Base-by-base conservation (phyloP, 2,329 filamentous ascomycete species). In the Colletotrichum aenigma region DNA sequence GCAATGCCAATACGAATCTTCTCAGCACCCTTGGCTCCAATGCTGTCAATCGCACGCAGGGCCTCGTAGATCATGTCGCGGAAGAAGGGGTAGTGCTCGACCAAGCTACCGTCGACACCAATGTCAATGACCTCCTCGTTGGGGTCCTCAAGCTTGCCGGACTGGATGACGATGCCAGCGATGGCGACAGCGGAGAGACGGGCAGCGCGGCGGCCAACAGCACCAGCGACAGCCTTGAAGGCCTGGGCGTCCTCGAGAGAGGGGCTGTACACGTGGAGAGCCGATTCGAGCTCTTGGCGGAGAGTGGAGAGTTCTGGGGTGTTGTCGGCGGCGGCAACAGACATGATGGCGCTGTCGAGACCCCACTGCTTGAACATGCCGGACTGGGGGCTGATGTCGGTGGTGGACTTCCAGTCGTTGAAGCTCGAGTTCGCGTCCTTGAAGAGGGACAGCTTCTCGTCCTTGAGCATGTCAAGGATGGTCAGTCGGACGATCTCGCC, bases 1-100 rank as follows among this genome's bases (percentile, higher is more conserved):
- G 97, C 97, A 81, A 98, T 97, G 26, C 96, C 97, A 81, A 99
- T 98, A 73, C 95, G 91, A 78, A 99, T 94, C 85, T 93, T 94
- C 86, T 94, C 94, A 78, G 97, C 96, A 13, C 96, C 96, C 73
- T 90, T 88, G 61, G 89, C 86, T 6, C 96, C 96, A 80, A 98
- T 94, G 76, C 94, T 92, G 18, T 95, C 90, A 69, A 98, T 92
- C 71, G 91, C 92, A 66, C 92, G 88, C 75, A 98, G 88, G 8
- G 95, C 95, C 82, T 98, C 94, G 77, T 96, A 91, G 77, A 98
- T 94, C 88, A 97, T 94, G 72, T 94, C 93, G 78, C 97, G 93
- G 86, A 98, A 99, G 81, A 93, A 93, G 10, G 97, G 97, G 85
- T 98, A 98, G 86, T 98, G 97, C 85, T 98, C 97, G 4, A 98